phyloP scores from a whole-genome alignment of 2,329 filamentous ascomycete genomes.

The Colletotrichum cereale region DNA sequence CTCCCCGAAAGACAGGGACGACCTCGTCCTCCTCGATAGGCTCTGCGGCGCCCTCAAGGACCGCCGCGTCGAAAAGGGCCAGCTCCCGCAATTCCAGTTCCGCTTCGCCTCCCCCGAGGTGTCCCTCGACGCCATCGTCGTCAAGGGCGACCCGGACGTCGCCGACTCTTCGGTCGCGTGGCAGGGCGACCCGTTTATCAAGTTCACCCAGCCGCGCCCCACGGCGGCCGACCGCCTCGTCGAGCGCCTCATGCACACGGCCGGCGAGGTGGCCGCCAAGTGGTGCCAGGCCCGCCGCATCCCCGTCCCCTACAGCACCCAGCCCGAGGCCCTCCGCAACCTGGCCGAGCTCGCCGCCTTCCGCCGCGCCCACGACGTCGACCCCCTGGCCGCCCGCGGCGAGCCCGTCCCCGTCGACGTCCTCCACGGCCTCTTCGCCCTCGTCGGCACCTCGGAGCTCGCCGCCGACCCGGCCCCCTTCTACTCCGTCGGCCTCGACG shows the following conservation, averaged over 20 bases:
- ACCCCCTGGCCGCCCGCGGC: constrained; percentile 50
- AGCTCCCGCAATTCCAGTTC: constrained; percentile 27
- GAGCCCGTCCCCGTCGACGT: constrained; percentile 48
- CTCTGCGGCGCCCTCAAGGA: constrained; percentile 61
- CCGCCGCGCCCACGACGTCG: constrained; percentile 52
- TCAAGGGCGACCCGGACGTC: constrained; percentile 7
- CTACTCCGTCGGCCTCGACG: constrained; percentile 68
- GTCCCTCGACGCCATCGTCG: constrained; percentile 52
- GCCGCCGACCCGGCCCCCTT: constrained; percentile 67
- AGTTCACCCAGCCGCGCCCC: constrained; percentile 50
- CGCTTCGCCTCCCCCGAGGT: constrained; percentile 52
- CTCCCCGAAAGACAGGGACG: constrained; percentile 55
- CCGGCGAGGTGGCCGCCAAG: constrained; percentile 70
- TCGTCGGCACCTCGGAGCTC: constrained; percentile 65
- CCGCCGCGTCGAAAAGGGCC: constrained; percentile 39
- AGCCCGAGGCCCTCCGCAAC: constrained; percentile 57
- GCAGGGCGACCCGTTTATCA: constrained; percentile 65
- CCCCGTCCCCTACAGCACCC: constrained; percentile 69
- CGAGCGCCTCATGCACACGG: constrained; percentile 69
- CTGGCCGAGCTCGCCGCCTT: constrained; percentile 53
- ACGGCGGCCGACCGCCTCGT: constrained; percentile 54
- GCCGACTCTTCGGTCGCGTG: constrained; percentile 49
- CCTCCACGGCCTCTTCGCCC: constrained; percentile 48
- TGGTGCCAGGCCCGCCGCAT: constrained; percentile 71
- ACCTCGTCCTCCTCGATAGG: constrained; percentile 61